phyloP scores from a whole-genome alignment of 73 alveolate genomes.

The Paramecium sexaurelia region DNA sequence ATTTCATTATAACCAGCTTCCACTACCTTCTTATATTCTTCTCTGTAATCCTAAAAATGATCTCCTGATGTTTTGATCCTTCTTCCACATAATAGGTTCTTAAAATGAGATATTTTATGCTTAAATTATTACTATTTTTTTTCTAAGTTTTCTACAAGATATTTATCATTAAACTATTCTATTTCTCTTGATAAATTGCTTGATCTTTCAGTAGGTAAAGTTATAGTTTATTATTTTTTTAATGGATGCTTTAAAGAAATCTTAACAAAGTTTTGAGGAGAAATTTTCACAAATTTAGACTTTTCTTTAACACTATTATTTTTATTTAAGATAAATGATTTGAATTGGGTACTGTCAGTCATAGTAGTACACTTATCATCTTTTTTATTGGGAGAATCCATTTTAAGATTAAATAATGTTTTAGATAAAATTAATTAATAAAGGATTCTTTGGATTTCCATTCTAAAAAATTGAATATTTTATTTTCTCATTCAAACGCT shows the following conservation, averaged over 20 bases:
- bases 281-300: neutral
- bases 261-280: neutral
- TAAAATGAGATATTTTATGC: neutral
- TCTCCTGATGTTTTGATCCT: neutral
- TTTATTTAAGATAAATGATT: neutral
- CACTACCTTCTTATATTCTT: neutral
- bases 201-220: conserved; percentile 18
- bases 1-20: neutral
- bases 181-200: neutral
- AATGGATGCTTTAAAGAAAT: neutral
- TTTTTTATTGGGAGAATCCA: neutral
- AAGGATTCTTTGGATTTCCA: neutral
- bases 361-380: neutral
- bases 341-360: conserved; percentile 4
- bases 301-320: neutral
- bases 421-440: neutral
- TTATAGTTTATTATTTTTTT: neutral
- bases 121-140: neutral
- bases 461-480: neutral
- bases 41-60: neutral
- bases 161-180: neutral
- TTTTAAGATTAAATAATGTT: neutral
- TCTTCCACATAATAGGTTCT: neutral
- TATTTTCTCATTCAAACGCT: neutral
- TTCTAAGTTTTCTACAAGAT: neutral